Evolutionary conservation across 2,329 filamentous ascomycete genomes (phyloP).

Genomic region (Aaosphaeria arxii): DNA sequence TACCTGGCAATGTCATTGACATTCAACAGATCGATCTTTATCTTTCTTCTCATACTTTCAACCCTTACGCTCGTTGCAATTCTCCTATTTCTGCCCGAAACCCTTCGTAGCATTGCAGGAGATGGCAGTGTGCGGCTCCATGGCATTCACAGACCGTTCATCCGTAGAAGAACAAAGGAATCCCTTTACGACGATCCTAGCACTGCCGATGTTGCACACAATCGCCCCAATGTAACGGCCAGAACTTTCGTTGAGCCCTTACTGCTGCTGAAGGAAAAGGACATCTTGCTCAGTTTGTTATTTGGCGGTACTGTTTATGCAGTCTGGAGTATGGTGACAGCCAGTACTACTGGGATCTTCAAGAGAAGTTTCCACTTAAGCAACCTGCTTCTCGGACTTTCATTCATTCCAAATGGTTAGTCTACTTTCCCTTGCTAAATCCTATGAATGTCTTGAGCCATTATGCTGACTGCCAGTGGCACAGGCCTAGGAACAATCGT

Average conservation of each 20-base stretch:
- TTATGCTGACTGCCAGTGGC: too few relatives aligned
- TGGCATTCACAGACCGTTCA: slow-evolving; percentile 41
- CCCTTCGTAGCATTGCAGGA: slow-evolving; percentile 20
- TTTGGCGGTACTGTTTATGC: slow-evolving; percentile 47
- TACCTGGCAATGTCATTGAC: too few relatives aligned
- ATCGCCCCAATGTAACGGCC: too few relatives aligned
- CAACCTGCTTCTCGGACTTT: slow-evolving; percentile 39
- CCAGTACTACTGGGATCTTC: slow-evolving; percentile 43
- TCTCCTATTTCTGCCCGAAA: slow-evolving; percentile 40
- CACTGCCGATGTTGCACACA: slow-evolving; percentile 23
- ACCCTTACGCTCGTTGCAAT: too few relatives aligned
- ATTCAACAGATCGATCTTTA: slow-evolving; percentile 44
- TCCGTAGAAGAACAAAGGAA: slow-evolving; percentile 8
- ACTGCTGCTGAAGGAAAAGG: slow-evolving; percentile 44
- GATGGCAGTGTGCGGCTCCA: slow-evolving; percentile 30
- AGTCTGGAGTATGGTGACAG: slow-evolving; percentile 50
- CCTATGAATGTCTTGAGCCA: too few relatives aligned
- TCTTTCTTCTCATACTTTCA: slow-evolving; percentile 27
- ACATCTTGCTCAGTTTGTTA: slow-evolving; percentile 44
- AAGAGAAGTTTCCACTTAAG: slow-evolving; percentile 39
- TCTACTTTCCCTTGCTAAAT: too few relatives aligned
- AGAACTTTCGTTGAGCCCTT: slow-evolving; percentile 39
- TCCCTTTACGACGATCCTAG: slow-evolving; percentile 1
- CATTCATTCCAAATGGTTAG: slow-evolving; percentile 40
- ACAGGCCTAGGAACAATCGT: slow-evolving; percentile 37